Percentiles rank a stretch among this genome's conserved stretches.
Evolutionary conservation across 768 basidiomycete genomes (phyloP).

Genomic region (Boletus sp.): DNA sequence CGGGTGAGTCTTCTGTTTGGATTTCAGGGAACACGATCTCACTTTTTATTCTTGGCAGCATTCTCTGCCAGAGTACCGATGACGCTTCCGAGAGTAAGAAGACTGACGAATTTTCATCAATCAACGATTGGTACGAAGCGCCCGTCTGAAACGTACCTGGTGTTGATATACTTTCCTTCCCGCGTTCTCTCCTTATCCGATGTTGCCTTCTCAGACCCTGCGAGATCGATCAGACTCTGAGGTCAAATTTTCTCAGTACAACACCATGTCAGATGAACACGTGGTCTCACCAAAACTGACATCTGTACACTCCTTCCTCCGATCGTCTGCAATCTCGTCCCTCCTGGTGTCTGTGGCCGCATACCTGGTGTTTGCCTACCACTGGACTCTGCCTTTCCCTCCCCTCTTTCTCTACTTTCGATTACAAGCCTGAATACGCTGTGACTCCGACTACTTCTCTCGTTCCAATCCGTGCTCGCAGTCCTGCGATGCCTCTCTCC

Average conservation of each 20-base stretch:
- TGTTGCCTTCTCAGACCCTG: constrained; percentile 95
- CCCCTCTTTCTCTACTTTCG: constrained; percentile 76
- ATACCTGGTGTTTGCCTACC: constrained; percentile 54
- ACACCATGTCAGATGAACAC: not conserved
- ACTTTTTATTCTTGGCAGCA: constrained; percentile 71
- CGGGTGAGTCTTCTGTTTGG: not conserved
- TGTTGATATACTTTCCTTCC: constrained; percentile 97
- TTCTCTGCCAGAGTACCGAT: constrained; percentile 92
- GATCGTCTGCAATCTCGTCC: constrained; percentile 69
- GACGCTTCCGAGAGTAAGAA: constrained; percentile 90
- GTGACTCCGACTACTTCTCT: constrained; percentile 90
- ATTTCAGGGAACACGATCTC: constrained; percentile 7
- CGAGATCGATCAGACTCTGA: constrained; percentile 91
- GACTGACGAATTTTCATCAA: constrained; percentile 40
- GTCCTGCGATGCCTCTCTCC: constrained; percentile 89
- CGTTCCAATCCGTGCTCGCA: constrained; percentile 99
- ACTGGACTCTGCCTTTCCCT: constrained; percentile 38
- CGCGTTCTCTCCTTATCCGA: constrained; percentile 93
- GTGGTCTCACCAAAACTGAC: constrained; percentile 58
- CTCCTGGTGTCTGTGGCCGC: constrained; percentile 51
- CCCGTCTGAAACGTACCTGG: constrained; percentile 46
- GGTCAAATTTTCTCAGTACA: constrained; percentile 1
- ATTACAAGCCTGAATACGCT: constrained; percentile 92
- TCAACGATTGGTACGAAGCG: not conserved
- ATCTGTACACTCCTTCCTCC: constrained; percentile 79